phyloP scores from a whole-genome alignment of 148 eudicot genomes.

The Silene conica region DNA sequence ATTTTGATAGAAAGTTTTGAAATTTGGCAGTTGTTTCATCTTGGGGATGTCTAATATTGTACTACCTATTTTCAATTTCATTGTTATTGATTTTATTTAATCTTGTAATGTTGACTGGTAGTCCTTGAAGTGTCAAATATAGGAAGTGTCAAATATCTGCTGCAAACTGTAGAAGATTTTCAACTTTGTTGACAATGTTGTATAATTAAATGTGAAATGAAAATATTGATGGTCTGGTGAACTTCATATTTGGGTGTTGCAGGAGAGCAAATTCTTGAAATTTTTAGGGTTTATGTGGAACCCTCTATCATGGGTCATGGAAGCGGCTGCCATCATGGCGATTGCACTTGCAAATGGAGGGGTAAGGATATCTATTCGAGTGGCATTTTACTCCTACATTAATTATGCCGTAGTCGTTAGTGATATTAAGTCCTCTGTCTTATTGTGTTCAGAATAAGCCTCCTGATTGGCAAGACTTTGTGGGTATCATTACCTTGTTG shows the following conservation, averaged over 20 bases:
- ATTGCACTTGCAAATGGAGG: slow-evolving; percentile 99
- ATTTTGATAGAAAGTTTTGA: slow-evolving; percentile 3
- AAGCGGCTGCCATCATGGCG: slow-evolving; percentile 99
- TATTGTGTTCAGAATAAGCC: slow-evolving; percentile 64
- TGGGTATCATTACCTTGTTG: slow-evolving; percentile 91
- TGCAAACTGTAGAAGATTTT: not conserved
- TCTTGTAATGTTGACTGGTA: not conserved
- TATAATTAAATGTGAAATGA: not conserved
- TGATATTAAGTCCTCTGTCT: not conserved
- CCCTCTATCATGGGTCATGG: slow-evolving; percentile 99
- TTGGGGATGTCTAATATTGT: not conserved
- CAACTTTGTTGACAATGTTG: not conserved
- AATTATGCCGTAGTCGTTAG: not conserved
- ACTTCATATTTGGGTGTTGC: slow-evolving; percentile 31
- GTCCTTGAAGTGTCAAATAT: slow-evolving; percentile 6
- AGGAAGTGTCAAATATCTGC: not conserved
- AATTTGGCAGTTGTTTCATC: not conserved
- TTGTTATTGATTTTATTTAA: not conserved
- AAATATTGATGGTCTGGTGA: not conserved
- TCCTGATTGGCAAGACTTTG: slow-evolving; percentile 99
- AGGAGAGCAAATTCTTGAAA: slow-evolving; percentile 97
- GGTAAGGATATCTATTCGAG: slow-evolving; percentile 40
- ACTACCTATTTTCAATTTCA: not conserved
- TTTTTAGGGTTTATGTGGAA: slow-evolving; percentile 99
- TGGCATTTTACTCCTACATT: not conserved